Conservation (phyloP, 805 yeast species). For the Candida qinlingensis region DNA sequence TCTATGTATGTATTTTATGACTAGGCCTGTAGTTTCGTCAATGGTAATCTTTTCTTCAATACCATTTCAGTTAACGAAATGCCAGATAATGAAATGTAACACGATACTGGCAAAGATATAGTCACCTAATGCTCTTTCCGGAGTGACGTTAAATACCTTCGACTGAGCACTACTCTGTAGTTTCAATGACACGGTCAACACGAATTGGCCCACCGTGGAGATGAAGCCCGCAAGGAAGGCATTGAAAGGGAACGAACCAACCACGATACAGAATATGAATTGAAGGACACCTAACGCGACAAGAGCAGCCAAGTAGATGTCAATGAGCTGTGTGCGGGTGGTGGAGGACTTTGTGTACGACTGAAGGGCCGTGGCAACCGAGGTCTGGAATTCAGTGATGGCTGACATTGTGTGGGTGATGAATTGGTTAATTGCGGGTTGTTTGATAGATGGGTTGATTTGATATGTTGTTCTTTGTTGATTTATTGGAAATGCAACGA, state of each 20-base stretch:
- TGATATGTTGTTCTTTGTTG: neutral
- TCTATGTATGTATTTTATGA: neutral
- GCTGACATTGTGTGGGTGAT: constrained; percentile 16
- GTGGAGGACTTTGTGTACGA: constrained; percentile 30
- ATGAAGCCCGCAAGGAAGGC: constrained; percentile 93
- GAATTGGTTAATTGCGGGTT: neutral
- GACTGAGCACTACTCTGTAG: constrained; percentile 41
- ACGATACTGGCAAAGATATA: constrained; percentile 81
- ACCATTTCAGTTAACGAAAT: constrained; percentile 68
- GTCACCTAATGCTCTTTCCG: constrained; percentile 78
- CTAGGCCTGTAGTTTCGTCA: neutral
- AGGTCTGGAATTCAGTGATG: constrained; percentile 7
- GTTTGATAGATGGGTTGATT: neutral
- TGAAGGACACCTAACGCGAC: constrained; percentile 74
- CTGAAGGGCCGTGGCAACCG: constrained; percentile 27
- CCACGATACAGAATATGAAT: constrained; percentile 65
- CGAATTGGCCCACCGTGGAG: constrained; percentile 93
- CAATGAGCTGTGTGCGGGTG: constrained; percentile 60
- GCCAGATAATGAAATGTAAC: constrained; percentile 82
- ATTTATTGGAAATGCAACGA: neutral
- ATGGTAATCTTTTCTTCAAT: neutral
- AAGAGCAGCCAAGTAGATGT: constrained; percentile 67
- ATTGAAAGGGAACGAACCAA: constrained; percentile 94
- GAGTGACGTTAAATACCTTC: constrained; percentile 38
- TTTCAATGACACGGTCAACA: constrained; percentile 75